These are phyloP conservation scores for Tuber microsphaerosporum DNA, from an alignment of 495 filamentous ascomycete species.

Conservation along the genomic window DNA sequence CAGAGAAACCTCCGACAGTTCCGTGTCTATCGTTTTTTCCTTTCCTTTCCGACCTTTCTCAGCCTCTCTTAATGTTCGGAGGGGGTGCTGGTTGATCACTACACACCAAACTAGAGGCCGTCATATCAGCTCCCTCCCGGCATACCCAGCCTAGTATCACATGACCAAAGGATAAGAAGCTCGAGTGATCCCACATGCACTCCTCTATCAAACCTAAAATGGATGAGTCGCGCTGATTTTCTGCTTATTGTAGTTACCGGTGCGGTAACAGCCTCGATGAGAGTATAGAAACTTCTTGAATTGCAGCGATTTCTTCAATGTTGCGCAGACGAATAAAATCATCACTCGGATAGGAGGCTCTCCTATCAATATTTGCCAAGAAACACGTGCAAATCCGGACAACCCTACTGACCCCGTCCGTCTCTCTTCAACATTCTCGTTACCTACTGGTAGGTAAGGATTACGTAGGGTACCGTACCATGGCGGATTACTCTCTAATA, in stretches of 20 bases:
- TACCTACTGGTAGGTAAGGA: neutral
- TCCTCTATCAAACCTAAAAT: neutral
- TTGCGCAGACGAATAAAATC: neutral
- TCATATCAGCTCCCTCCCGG: neutral
- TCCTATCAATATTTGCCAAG: neutral
- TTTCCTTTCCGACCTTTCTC: neutral
- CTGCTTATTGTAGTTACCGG: neutral
- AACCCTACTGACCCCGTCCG: no score
- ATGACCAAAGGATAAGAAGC: neutral
- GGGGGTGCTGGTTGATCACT: neutral
- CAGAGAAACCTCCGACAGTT: neutral
- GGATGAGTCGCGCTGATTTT: neutral
- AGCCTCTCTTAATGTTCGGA: neutral
- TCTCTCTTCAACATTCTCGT: neutral
- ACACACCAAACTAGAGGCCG: neutral
- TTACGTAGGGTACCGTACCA: neutral
- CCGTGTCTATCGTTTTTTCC: neutral
- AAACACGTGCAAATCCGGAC: neutral
- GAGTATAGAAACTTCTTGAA: neutral
- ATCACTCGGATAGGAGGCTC: neutral
- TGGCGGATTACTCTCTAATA: neutral
- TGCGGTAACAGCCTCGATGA: neutral
- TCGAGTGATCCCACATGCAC: neutral
- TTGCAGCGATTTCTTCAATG: neutral
- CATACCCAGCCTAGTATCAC: neutral